Evolutionary conservation across 1,284 basidiomycete species (phyloP).

Genomic region (Irpex sp.): DNA sequence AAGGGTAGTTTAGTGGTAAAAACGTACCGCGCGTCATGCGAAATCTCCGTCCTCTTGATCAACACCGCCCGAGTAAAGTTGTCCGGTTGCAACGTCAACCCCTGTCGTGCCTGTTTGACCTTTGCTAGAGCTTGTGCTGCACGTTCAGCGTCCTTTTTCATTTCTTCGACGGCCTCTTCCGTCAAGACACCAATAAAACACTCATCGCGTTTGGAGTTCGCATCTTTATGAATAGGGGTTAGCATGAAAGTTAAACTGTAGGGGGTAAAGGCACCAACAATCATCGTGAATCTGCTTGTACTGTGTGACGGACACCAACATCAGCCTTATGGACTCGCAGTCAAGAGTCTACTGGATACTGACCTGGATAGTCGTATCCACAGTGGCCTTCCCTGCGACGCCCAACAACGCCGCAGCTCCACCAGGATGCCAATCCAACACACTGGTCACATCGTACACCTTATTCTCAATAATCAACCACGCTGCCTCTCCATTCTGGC

Average conservation of each 20-base stretch:
- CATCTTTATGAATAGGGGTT: conserved; percentile 8
- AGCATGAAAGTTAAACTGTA: background rate
- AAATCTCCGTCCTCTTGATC: conserved; percentile 14
- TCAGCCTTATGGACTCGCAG: too few relatives aligned
- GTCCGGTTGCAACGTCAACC: conserved; percentile 20
- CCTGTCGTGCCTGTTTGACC: conserved; percentile 17
- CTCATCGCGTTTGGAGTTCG: conserved; percentile 18
- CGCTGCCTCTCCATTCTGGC: conserved; percentile 16
- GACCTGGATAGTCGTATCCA: conserved; percentile 20
- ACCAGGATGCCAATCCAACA: conserved; percentile 22
- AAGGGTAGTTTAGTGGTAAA: background rate
- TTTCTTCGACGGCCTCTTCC: conserved; percentile 16
- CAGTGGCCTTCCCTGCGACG: conserved; percentile 22
- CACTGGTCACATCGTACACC: conserved; percentile 22
- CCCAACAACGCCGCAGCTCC: conserved; percentile 18
- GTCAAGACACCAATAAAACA: conserved; percentile 20
- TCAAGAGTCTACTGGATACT: background rate
- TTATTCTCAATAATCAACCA: conserved; percentile 25
- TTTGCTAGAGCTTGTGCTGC: conserved; percentile 16
- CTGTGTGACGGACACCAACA: background rate
- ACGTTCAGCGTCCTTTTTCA: conserved; percentile 20
- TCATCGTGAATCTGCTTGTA: conserved; percentile 23
- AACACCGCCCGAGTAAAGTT: conserved; percentile 17
- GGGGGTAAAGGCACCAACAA: conserved; percentile 10
- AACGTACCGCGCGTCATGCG: conserved; percentile 15